Evolutionary conservation across 257 asterid genomes (phyloP), one percentile per base, ranked within the genome.

Genomic region (Capsicum pubescens): DNA sequence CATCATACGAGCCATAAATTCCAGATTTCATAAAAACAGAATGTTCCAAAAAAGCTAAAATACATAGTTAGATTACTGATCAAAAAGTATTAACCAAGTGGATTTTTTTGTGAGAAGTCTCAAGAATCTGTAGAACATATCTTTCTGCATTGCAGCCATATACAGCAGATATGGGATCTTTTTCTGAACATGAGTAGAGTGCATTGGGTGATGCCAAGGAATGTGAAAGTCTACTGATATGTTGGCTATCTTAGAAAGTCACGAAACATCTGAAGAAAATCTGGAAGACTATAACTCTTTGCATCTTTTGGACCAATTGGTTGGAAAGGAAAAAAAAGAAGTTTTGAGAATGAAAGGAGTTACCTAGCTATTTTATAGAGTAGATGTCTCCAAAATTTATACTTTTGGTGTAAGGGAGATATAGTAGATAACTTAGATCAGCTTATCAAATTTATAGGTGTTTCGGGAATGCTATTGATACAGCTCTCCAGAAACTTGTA

Each of bases 361-460:
- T 4, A 39, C 44, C 44, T 3, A 39, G 44, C 44, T 39, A 39
- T n/a, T 67, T 46, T 44, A 9, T 17, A 42, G 15, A 70, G 32
- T 44, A 70, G 79, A 16, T 7, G 5, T 70, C 57, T 70, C 2
- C 57, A 70, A 16, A 70, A 70, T 3, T 4, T 70, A 44, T 70
- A n/a, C 56, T 42, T 44, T 70, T 46, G 11, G 58, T 71, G 58
- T n/a, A 46, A 50, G 58, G 59, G 80, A 46, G 36, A 21, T 71
- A n/a, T 71, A 13, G 58, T n/a, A 46, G 58, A 71, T 10, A 21
- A 71, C 79, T 46, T n/a, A 44, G n/a, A 71, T 46, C 58, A 46
- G 80, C 36, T 44, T 9, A 46, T 71, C 58, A 58, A 71, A n/a
- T 71, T 46, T 71, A 71, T 17, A 46, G 80, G 36, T 48, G 60